Base-by-base conservation (phyloP, 768 basidiomycete genomes). In the Daedaleopsis sinensis region DNA sequence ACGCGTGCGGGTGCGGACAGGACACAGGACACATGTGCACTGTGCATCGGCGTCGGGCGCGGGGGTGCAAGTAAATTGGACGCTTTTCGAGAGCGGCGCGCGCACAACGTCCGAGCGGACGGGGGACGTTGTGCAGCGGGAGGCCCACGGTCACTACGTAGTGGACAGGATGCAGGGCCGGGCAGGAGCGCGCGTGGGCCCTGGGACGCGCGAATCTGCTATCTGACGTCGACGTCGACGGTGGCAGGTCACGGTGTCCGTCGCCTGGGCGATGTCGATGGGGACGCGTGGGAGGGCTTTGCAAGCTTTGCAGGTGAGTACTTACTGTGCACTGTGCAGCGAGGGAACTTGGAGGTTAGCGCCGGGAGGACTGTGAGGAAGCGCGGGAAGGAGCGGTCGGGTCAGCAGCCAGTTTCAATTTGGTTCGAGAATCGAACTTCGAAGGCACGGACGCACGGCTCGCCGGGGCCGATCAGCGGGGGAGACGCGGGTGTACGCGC, bases 231-330 rank as follows among this genome's bases (percentile, higher is more conserved):
- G 19, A 21, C 47, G 47, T n/a, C n/a, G 21, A 23, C n/a, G 54
- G 58, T 59, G 62, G 62, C 58, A 63, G n/a, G n/a, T n/a, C n/a
- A n/a, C 27, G 62, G 57, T 59, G 62, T 57, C 58, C 54, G 62
- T 64, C 62, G 62, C 55, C 62, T 59, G 58, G 62, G 44, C 49
- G 58, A 64, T 63, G 53, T n/a, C n/a, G n/a, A n/a, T n/a, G 62
- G 58, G 13, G 21, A 42, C 38, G 32, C 27, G 53, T 52, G 55
- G 43, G 55, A 51, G 39, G 11, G 39, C 23, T 18, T 18, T 3
- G 44, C 13, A 5, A 36, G 23, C 19, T 24, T 38, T 46, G n/a
- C 38, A 23, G 43, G n/a, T n/a, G n/a, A n/a, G n/a, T n/a, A n/a
- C n/a, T n/a, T n/a, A n/a, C n/a, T n/a, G n/a, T n/a, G n/a, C n/a